Base-by-base conservation (phyloP, 352 stramenopile genomes). In the Aphanomyces invadans region DNA sequence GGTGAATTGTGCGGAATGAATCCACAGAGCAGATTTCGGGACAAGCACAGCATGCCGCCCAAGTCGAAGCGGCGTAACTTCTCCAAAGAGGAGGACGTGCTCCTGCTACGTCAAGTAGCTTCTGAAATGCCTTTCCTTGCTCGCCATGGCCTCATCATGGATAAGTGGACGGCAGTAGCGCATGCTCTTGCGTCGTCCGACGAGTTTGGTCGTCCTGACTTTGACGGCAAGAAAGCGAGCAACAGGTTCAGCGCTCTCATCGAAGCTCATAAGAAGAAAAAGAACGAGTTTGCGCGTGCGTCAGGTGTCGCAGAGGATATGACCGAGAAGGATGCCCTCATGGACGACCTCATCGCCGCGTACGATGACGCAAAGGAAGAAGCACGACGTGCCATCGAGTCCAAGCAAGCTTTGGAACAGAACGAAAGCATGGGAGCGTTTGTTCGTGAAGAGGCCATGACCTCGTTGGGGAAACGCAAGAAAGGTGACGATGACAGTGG, bases 291-390 rank as follows among this genome's bases (percentile, higher is more conserved):
- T 23, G 46, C 10, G n/a, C 46, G 46, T 23, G 2, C 46, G 15
- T 54, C 46, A 7, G 46, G 46, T 11, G 46, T 54, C 26, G 11
- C 46, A 10, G 46, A 54, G 46, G 46, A 54, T 23, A 10, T 54
- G 7, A 23, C n/a, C 10, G 46, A 54, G 2, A 54, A 54, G 26
- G 26, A 1, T 21, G 10, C 21, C n/a, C 46, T 54, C 0, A 15
- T 54, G 46, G 46, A 54, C 26, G 46, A 54, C 26, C 46, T 54
- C n/a, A 7, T 54, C 46, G 46, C 46, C 10, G 46, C n/a, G 15
- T 11, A 23, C 2, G 46, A 54, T n/a, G 46, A 54, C 46, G 46
- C 46, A 21, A 54, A 54, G 46, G 46, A 25, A 0, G 46, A 54
- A 21, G 26, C 2, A 25, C 10, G 21, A 21, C 46, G 46, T 29